Evolutionary conservation across 176 grass and related monocot species (phyloP).

Genomic region (Carex parvula): DNA sequence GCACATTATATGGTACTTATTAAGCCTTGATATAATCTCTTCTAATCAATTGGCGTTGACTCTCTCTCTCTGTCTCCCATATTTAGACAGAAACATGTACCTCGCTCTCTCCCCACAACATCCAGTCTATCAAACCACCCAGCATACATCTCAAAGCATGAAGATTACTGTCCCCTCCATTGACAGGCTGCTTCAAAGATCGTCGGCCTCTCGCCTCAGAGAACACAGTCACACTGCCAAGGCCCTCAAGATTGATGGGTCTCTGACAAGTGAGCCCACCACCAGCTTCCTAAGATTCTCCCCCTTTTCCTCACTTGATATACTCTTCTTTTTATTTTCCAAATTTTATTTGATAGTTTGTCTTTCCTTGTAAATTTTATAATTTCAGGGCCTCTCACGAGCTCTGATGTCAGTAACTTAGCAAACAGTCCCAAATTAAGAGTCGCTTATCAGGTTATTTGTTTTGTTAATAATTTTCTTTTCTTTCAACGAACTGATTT

Average conservation of each 20-base stretch:
- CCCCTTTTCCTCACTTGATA: not conserved
- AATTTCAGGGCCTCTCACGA: slow-evolving; percentile 45
- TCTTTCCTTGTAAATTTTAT: not conserved
- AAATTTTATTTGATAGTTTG: not conserved
- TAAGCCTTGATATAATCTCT: not conserved
- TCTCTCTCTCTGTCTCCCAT: not conserved
- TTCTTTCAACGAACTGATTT: not conserved
- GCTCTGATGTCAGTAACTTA: slow-evolving; percentile 42
- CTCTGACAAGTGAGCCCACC: slow-evolving; percentile 9
- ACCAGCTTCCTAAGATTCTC: not conserved
- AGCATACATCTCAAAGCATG: slow-evolving; percentile 13
- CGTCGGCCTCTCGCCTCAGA: slow-evolving; percentile 16
- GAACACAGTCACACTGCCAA: not conserved
- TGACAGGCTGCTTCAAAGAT: not conserved
- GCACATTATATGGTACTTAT: not conserved
- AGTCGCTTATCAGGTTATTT: slow-evolving; percentile 60
- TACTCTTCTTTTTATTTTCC: not conserved
- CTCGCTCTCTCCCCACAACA: not conserved
- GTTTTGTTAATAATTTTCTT: not conserved
- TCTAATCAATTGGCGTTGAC: not conserved
- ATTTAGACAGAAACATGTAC: slow-evolving; percentile 7
- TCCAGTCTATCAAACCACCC: not conserved
- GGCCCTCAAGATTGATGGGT: not conserved
- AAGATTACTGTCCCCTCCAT: not conserved
- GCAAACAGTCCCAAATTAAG: slow-evolving; percentile 34